Percentiles rank a stretch among this genome's conserved stretches.
phyloP scores from a whole-genome alignment of 2,329 filamentous ascomycete species.

The Calcarisporium arbuscula region DNA sequence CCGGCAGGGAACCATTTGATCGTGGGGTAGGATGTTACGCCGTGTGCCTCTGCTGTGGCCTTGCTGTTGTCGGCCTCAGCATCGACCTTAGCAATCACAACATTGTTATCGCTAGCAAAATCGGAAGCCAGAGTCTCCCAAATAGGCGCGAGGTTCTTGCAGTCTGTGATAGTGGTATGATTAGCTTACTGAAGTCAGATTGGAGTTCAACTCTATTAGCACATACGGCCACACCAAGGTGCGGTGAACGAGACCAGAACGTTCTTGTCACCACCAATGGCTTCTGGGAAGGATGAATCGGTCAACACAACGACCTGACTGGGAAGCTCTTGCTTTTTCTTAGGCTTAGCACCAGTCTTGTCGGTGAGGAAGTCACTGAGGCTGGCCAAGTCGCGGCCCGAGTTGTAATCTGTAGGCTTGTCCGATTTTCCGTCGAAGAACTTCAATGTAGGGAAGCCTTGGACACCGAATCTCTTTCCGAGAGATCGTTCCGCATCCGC shows the following conservation, averaged over 20 bases:
- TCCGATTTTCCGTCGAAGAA: slow-evolving; percentile 96
- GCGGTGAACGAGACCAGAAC: slow-evolving; percentile 95
- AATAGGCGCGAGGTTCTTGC: slow-evolving; percentile 84
- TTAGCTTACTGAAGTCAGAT: slow-evolving; percentile 2
- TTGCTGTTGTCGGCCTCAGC: slow-evolving; percentile 85
- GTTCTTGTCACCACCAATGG: slow-evolving; percentile 78
- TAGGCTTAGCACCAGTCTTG: slow-evolving; percentile 79
- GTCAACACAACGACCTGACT: slow-evolving; percentile 76
- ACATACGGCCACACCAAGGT: slow-evolving; percentile 96
- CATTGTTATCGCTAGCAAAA: slow-evolving; percentile 69
- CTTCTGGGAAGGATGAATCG: slow-evolving; percentile 69
- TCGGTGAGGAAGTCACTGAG: slow-evolving; percentile 73
- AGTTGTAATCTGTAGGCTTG: slow-evolving; percentile 76
- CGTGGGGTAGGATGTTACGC: slow-evolving; percentile 82
- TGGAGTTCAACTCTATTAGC: not conserved
- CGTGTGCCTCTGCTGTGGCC: slow-evolving; percentile 66
- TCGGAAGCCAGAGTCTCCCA: slow-evolving; percentile 85
- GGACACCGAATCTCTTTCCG: slow-evolving; percentile 79
- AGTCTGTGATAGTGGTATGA: slow-evolving; percentile 54
- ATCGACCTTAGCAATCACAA: slow-evolving; percentile 92
- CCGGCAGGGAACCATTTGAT: slow-evolving; percentile 97
- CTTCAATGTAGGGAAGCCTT: slow-evolving; percentile 96
- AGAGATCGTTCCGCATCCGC: slow-evolving; percentile 82
- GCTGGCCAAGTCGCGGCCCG: slow-evolving; percentile 82
- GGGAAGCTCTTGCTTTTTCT: slow-evolving; percentile 65